A percentile compares a stretch with the other conserved stretches of the same genome.
Evolutionary conservation across 768 basidiomycete species (phyloP).

Genomic region (Pisolithus albus): DNA sequence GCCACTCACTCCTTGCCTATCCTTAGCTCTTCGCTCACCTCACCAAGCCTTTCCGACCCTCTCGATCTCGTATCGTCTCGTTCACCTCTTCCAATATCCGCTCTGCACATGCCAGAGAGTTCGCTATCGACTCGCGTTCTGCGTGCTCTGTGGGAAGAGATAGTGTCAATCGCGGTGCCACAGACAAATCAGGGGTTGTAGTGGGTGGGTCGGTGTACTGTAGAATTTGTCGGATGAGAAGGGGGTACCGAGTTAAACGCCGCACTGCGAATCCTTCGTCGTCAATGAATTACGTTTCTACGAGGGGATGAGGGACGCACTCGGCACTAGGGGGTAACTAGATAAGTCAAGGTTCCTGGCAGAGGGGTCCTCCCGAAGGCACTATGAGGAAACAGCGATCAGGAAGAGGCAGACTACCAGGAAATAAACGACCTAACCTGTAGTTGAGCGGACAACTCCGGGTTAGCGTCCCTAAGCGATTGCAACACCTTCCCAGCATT

Average conservation of each 20-base stretch:
- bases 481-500: conserved; percentile 72
- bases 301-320: conserved; percentile 36
- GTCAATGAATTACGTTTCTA: background rate
- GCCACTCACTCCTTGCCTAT: conserved; percentile 71
- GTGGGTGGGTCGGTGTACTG: conserved; percentile 63
- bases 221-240: conserved; percentile 81
- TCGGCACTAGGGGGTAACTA: conserved; percentile 87
- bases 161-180: conserved; percentile 1
- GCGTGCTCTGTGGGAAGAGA: conserved; percentile 20
- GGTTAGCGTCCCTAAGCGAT: conserved; percentile 60
- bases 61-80: conserved; percentile 79
- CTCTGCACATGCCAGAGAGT: conserved; percentile 60
- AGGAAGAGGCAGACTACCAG: background rate
- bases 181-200: background rate
- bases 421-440: conserved; percentile 40
- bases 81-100: conserved; percentile 75
- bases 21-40: conserved; percentile 76
- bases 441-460: conserved; percentile 56
- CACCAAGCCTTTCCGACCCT: conserved; percentile 71
- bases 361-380: conserved; percentile 67
- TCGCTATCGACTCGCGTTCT: conserved; percentile 50
- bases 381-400: conserved; percentile 32
- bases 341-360: conserved; percentile 82
- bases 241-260: conserved; percentile 89
- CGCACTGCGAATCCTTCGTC: conserved; percentile 54